Percentiles rank a stretch among this genome's conserved stretches.
Evolutionary conservation across 2,329 filamentous ascomycete species (phyloP).

Genomic region (Penicillium sp.): DNA sequence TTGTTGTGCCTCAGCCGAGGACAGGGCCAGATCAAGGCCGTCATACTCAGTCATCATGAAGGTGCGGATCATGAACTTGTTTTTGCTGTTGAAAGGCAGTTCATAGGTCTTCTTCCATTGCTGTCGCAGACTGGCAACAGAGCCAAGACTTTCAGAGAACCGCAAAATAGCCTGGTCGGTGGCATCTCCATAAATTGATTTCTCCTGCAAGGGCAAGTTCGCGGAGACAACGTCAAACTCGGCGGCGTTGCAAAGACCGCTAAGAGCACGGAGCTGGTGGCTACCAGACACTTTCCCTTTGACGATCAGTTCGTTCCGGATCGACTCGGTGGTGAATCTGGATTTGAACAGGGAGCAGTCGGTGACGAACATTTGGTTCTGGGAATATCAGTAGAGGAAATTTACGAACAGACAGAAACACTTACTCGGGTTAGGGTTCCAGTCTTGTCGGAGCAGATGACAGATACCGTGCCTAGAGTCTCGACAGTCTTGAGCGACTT

Average conservation of each 20-base stretch:
- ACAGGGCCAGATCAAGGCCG: no score
- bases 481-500: conserved; percentile 64
- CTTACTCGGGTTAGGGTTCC: conserved; percentile 60
- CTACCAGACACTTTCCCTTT: no score
- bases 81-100: conserved; percentile 79
- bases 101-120: conserved; percentile 71
- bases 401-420: no score
- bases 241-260: conserved; percentile 74
- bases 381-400: no score
- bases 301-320: no score
- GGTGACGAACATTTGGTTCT: no score
- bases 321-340: no score
- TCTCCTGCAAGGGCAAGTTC: conserved; percentile 63
- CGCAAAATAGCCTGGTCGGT: conserved; percentile 77
- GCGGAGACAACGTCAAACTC: conserved; percentile 72
- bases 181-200: conserved; percentile 74
- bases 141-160: conserved; percentile 69
- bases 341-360: no score
- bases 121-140: conserved; percentile 64
- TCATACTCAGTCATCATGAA: no score
- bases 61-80: conserved; percentile 87
- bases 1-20: no score
- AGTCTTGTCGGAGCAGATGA: conserved; percentile 61
- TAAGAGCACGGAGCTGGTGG: conserved; percentile 67
- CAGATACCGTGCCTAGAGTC: conserved; percentile 64